phyloP scores from a whole-genome alignment of 225 moss, liverwort and hornwort species.

The Thuidium tamariscinum region DNA sequence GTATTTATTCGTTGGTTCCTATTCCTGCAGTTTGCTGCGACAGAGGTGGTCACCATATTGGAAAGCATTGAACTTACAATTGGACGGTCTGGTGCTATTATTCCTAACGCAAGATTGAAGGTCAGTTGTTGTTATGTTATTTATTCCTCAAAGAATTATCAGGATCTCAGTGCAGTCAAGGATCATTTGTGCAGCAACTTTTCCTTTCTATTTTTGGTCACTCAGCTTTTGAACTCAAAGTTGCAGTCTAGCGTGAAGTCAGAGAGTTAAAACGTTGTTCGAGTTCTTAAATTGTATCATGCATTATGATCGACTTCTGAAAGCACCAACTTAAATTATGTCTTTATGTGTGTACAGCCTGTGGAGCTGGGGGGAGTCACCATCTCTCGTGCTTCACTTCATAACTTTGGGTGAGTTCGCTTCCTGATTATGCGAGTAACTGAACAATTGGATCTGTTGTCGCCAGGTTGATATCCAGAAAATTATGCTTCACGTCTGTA shows the following conservation, averaged over 20 bases:
- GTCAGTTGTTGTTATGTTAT: conserved; percentile 12
- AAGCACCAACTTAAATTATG: neutral
- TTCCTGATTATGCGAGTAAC: neutral
- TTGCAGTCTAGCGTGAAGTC: neutral
- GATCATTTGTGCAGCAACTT: neutral
- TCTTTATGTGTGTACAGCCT: conserved; percentile 31
- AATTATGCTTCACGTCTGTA: neutral
- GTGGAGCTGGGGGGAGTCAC: conserved; percentile 78
- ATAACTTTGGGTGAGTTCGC: conserved; percentile 61
- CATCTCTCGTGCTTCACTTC: conserved; percentile 69
- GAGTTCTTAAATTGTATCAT: neutral
- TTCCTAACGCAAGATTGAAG: conserved; percentile 82
- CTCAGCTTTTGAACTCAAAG: neutral
- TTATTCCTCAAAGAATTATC: neutral
- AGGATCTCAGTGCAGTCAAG: neutral
- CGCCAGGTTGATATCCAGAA: neutral
- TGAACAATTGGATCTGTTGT: neutral
- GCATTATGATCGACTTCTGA: neutral
- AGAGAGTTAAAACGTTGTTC: neutral
- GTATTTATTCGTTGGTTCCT: neutral
- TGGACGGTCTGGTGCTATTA: conserved; percentile 75
- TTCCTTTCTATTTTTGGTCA: neutral
- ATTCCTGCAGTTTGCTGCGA: conserved; percentile 63
- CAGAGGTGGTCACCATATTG: conserved; percentile 67
- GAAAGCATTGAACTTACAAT: conserved; percentile 81